Evolutionary conservation across 2,329 filamentous ascomycete species (phyloP), one percentile per base, ranked within the genome.

Genomic region (Akanthomyces muscarius): DNA sequence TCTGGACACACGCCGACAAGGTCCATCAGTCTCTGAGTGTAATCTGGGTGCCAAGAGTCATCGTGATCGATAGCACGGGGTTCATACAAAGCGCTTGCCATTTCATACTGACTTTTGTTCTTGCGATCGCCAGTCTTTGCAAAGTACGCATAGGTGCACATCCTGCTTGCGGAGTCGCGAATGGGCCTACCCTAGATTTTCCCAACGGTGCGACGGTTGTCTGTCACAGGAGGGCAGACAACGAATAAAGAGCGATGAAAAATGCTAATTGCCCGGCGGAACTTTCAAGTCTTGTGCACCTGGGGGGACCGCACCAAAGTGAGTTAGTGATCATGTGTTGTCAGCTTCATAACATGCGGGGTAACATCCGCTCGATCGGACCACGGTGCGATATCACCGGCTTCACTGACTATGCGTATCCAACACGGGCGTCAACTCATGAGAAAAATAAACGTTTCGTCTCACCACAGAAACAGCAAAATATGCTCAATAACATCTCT

Each of bases 31-130:
- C 73, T 68, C 28, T 60, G 64, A n/a, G 69, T 72, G 58, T 72
- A 75, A 4, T 66, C 67, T 0, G 71, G 71, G 62, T 75, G 72
- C 71, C 73, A 75, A 5, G 72, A 75, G 42, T 72, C 65, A 51
- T 75, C 71, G 54, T 76, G 74, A 2, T 44, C 53, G 10, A n/a
- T 14, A 42, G 21, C 44, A 14, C 16, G 56, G 16, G 56, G 45
- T 21, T 41, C 21, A 25, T 50, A 50, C 11, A 21, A 28, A 5
- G 21, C n/a, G 30, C 16, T 21, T 25, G 33, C 33, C 7, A 41
- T 8, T 41, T 30, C 16, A 30, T 16, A 50, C 8, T 30, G 13
- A 5, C 33, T 48, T 41, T 41, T 58, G 2, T 21, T 16, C 2
- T 14, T 13, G 4, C 21, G 2, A 38, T 41, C 21, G 56, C 56